Conservation (phyloP, 169 alveolate genomes). For the Cryptosporidium muris region DNA sequence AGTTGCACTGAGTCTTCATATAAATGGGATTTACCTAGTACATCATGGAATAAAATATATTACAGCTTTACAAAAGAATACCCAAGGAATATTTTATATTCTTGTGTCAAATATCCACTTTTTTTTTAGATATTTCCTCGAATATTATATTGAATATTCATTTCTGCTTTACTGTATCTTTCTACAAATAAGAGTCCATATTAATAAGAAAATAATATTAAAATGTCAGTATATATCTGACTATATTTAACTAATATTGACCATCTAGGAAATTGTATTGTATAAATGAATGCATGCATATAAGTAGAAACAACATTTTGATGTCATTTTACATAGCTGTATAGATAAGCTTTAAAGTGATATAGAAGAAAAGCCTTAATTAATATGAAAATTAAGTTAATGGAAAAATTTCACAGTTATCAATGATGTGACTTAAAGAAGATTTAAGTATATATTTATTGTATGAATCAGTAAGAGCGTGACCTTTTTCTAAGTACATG, state of each 20-base stretch:
- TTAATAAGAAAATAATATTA: background rate
- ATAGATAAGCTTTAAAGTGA: no score
- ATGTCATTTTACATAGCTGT: background rate
- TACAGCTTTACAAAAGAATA: no score
- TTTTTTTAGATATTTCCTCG: no score
- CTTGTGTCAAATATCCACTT: no score
- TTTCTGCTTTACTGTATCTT: no score
- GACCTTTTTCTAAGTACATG: background rate
- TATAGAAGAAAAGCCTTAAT: background rate
- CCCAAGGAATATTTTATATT: no score
- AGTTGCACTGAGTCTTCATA: no score
- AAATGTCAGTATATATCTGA: background rate
- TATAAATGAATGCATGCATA: background rate
- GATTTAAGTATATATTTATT: slow-evolving; percentile 28
- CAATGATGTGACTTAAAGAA: slow-evolving; percentile 36
- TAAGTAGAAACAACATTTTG: background rate
- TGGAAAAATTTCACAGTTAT: slow-evolving; percentile 28
- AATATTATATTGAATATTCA: no score
- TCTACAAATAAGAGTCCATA: no score
- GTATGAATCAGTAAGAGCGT: slow-evolving; percentile 5
- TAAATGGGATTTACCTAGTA: no score
- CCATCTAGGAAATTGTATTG: background rate
- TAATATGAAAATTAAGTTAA: background rate
- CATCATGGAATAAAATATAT: no score
- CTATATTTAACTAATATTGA: background rate